Base-by-base conservation (phyloP, 257 asterid genomes). In the Ilex aquifolium region DNA sequence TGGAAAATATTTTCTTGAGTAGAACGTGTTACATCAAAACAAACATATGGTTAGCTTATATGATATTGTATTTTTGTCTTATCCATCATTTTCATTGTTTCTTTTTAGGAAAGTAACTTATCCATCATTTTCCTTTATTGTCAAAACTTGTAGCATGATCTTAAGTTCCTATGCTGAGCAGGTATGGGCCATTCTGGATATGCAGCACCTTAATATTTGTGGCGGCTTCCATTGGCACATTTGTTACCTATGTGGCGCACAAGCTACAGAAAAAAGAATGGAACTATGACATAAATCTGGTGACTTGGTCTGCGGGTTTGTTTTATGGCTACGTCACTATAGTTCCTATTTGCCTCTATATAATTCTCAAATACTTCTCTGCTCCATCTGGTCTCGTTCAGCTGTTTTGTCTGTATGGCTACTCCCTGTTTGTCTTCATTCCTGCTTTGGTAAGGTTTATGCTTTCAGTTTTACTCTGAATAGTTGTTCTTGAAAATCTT, bases 161-260 rank as follows among this genome's bases (percentile, higher is more conserved):
- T 62, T 51, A 52, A 58, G 21, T 51, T 39, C 4, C 36, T 51
- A 27, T 63, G 16, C 42, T 67, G 13, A 36, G 63, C 82, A 93
- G 97, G 81, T 93, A 92, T 61, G 99, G 99, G 54, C 99, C 99
- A 60, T 92, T 92, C 83, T 92, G 99, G 99, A 92, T 92, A 71
- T 92, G 99, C 90, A 87, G 94, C 39, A 92, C 97, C 65, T 74
- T 92, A 79, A 88, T 89, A 68, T 92, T 92, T 69, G 99, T 92
- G 49, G 99, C 99, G 1, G 99, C 99, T 62, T 74, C 97, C 61
- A 89, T 92, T 69, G 95, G 99, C 67, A 89, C 99, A 71, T 92
- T 92, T 77, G 91, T 90, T 36, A 87, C 97, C 72, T 92, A 85
- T 69, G 52, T 92, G 76, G 77, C 96, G 7, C 96, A 89, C 90